phyloP scores from a whole-genome alignment of 1,139 yeast genomes.

The Pichia sp. region DNA sequence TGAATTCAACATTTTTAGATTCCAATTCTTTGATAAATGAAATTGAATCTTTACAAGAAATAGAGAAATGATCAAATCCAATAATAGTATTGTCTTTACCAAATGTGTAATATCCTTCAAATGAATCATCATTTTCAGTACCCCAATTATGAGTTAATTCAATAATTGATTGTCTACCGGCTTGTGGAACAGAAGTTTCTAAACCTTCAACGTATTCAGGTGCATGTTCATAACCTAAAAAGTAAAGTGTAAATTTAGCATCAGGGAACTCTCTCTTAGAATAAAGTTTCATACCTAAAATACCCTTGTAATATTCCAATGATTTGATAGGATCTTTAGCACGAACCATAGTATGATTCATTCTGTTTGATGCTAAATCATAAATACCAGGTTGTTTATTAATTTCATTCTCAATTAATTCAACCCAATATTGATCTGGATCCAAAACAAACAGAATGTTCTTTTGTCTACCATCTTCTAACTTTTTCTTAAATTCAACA shows the following conservation, averaged over 20 bases:
- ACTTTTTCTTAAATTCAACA: conserved; percentile 74
- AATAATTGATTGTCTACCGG: conserved; percentile 57
- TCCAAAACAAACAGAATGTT: conserved; percentile 91
- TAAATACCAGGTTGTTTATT: conserved; percentile 38
- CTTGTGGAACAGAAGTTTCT: conserved; percentile 32
- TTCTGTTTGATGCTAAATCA: conserved; percentile 43
- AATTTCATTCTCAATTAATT: conserved; percentile 61
- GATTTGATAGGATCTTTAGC: conserved; percentile 79
- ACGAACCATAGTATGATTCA: conserved; percentile 92
- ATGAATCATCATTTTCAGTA: conserved; percentile 69
- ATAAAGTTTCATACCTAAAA: conserved; percentile 72
- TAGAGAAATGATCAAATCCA: conserved; percentile 84
- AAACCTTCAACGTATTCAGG: conserved; percentile 31
- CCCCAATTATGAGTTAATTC: conserved; percentile 97
- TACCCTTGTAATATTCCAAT: conserved; percentile 67
- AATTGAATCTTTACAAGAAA: conserved; percentile 63
- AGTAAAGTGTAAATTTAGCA: conserved; percentile 81
- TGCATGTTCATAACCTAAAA: conserved; percentile 61
- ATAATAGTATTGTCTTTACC: conserved; percentile 83
- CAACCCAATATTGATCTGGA: conserved; percentile 97
- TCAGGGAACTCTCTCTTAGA: conserved; percentile 49
- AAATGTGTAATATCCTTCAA: conserved; percentile 57
- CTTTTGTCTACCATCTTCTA: conserved; percentile 85
- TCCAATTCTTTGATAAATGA: conserved; percentile 37
- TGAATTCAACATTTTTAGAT: conserved; percentile 40